These are phyloP conservation scores for Lactarius quietus DNA, from an alignment of 768 basidiomycete species.

Conservation along the genomic window DNA sequence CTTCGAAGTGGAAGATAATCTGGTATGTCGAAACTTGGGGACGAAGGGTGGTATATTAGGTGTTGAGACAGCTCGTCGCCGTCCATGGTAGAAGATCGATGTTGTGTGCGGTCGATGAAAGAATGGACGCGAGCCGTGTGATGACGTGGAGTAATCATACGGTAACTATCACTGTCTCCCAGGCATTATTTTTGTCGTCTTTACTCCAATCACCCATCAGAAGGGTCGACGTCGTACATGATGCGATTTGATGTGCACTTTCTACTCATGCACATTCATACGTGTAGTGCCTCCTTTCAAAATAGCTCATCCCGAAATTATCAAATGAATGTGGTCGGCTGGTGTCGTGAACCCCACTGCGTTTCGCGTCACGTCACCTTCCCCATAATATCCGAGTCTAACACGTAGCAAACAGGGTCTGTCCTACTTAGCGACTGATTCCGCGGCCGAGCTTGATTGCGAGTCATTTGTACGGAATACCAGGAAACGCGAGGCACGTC, in stretches of 20 bases:
- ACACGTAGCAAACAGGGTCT: background rate
- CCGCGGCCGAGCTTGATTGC: background rate
- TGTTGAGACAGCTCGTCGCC: constrained; percentile 18
- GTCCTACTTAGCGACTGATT: background rate
- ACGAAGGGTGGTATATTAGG: constrained; percentile 17
- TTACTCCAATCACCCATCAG: background rate
- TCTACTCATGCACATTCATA: background rate
- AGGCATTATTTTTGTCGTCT: constrained; percentile 3
- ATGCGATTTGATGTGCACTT: background rate
- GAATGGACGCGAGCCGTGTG: constrained; percentile 4
- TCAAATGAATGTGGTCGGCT: background rate
- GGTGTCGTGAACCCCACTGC: background rate
- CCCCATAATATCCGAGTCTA: background rate
- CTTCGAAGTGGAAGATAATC: constrained; percentile 60
- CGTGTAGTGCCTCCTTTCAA: background rate
- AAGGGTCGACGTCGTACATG: background rate
- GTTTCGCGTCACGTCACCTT: background rate
- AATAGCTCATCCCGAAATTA: background rate
- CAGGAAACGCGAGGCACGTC: background rate
- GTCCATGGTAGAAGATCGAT: constrained; percentile 12
- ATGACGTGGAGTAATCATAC: constrained; percentile 21
- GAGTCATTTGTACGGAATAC: background rate
- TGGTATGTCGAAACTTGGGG: constrained; percentile 49
- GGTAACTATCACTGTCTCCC: constrained; percentile 7
- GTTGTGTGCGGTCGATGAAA: background rate